phyloP scores from a whole-genome alignment of 2,329 filamentous ascomycete species.

The Magnaporthiopsis poae region DNA sequence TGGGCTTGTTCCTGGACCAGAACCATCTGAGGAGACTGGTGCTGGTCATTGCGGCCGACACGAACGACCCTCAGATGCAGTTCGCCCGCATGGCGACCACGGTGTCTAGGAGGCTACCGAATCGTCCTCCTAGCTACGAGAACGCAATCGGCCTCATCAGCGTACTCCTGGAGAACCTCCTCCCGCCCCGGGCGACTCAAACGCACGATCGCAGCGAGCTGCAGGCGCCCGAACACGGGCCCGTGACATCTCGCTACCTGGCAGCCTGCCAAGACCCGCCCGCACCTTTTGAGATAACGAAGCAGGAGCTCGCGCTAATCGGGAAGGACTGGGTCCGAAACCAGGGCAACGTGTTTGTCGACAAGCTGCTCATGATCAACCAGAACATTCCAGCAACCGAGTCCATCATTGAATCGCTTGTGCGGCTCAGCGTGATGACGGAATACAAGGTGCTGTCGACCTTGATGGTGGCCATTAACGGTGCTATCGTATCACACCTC shows the following conservation, averaged over 20 bases:
- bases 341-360: conserved; percentile 44
- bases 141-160: conserved; percentile 42
- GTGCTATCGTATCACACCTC: conserved; percentile 35
- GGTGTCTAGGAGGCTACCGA: conserved; percentile 39
- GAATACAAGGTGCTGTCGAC: conserved; percentile 43
- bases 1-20: conserved; percentile 47
- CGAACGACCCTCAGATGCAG: conserved; percentile 37
- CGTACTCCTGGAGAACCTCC: conserved; percentile 32
- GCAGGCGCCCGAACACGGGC: not conserved
- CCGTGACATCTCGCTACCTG: not conserved
- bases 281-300: conserved; percentile 15
- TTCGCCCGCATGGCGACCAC: conserved; percentile 45
- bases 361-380: conserved; percentile 55
- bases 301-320: conserved; percentile 12
- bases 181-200: conserved; percentile 7
- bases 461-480: conserved; percentile 43
- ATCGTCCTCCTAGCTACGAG: conserved; percentile 44
- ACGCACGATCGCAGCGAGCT: not conserved
- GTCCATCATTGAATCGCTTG: conserved; percentile 47
- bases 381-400: conserved; percentile 43
- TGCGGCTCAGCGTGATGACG: conserved; percentile 41
- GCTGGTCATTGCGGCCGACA: conserved; percentile 52
- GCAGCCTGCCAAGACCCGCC: conserved; percentile 12
- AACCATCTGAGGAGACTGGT: conserved; percentile 51
- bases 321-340: conserved; percentile 16